Evolutionary conservation across 1,284 basidiomycete genomes (phyloP).

Genomic region (Apiotrichum gamsii): DNA sequence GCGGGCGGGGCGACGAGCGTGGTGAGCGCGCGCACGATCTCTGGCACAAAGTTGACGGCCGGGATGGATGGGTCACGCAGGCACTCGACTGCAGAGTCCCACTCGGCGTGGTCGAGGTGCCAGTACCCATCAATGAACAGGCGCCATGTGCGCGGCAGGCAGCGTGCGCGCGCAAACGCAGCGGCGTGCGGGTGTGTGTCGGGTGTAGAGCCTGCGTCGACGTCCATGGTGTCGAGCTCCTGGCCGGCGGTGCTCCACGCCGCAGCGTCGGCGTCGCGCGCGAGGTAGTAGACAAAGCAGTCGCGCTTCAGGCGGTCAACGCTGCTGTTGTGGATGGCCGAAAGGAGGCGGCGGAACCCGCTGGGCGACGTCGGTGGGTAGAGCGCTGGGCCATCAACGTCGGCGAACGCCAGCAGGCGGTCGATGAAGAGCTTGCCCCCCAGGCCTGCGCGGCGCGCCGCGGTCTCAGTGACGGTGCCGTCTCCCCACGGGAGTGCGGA

Average conservation of each 20-base stretch:
- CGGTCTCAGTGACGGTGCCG: background rate
- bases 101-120: slow-evolving; percentile 35
- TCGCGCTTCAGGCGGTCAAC: slow-evolving; percentile 38
- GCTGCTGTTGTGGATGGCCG: slow-evolving; percentile 24
- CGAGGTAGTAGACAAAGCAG: slow-evolving; percentile 41
- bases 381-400: slow-evolving; percentile 17
- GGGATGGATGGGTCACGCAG: slow-evolving; percentile 36
- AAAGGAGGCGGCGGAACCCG: slow-evolving; percentile 28
- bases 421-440: slow-evolving; percentile 36
- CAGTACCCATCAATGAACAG: slow-evolving; percentile 42
- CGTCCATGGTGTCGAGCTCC: slow-evolving; percentile 16
- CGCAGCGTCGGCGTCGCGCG: slow-evolving; percentile 27
- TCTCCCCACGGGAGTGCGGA: slow-evolving; percentile 25
- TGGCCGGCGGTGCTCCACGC: background rate
- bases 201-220: slow-evolving; percentile 8
- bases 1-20: slow-evolving; percentile 30
- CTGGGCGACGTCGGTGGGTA: slow-evolving; percentile 39
- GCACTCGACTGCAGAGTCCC: slow-evolving; percentile 23
- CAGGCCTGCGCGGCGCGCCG: slow-evolving; percentile 10
- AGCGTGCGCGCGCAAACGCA: slow-evolving; percentile 29
- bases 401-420: slow-evolving; percentile 28
- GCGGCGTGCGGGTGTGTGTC: slow-evolving; percentile 9
- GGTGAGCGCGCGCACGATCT: slow-evolving; percentile 30
- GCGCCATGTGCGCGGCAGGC: slow-evolving; percentile 35
- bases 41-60: slow-evolving; percentile 35